Percentiles rank a stretch among this genome's conserved stretches.
phyloP scores from a whole-genome alignment of 306 rosid species.

The Corylus heterophylla region DNA sequence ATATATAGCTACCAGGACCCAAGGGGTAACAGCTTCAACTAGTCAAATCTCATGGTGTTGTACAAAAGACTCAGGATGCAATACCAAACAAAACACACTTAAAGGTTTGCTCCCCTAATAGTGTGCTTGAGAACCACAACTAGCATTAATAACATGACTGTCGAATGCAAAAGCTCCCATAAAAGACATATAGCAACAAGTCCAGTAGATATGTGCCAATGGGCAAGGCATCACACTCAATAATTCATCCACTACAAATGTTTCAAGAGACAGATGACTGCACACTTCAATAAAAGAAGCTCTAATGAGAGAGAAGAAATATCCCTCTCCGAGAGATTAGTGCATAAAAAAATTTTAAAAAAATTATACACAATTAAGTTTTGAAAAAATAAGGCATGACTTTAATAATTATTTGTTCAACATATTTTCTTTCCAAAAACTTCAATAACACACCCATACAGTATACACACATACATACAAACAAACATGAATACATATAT shows the following conservation, averaged over 20 bases:
- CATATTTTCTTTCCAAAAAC: background rate
- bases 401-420: background rate
- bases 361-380: background rate
- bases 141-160: background rate
- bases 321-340: background rate
- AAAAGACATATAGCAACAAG: slow-evolving; percentile 2
- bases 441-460: background rate
- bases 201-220: background rate
- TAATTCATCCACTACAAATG: background rate
- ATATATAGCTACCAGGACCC: background rate
- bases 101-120: background rate
- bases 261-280: background rate
- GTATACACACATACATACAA: too few relatives aligned
- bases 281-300: background rate
- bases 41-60: background rate
- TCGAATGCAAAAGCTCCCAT: background rate
- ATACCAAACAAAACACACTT: background rate
- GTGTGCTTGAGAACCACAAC: background rate
- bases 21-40: background rate
- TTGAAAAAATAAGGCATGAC: background rate
- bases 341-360: background rate
- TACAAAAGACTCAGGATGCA: background rate
- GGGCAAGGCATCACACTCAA: background rate
- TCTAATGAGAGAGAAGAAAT: background rate
- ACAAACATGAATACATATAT: too few relatives aligned